These are phyloP conservation scores for Calonectria hawksworthii DNA, from an alignment of 2,329 filamentous ascomycete species.

Conservation along the genomic window DNA sequence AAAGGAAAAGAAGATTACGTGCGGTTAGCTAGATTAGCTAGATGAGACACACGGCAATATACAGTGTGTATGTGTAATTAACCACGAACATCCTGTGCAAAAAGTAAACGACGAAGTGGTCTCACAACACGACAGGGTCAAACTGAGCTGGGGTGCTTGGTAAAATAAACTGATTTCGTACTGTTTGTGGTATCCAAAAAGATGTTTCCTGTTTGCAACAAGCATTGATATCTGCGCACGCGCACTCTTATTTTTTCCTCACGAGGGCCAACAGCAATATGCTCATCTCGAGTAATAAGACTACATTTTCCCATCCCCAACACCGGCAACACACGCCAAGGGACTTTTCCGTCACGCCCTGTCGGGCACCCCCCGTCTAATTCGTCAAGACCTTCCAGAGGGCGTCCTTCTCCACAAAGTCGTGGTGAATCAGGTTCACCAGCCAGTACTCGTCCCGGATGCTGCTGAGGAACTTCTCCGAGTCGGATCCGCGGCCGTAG, in stretches of 20 bases:
- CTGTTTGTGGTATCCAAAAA: constrained; percentile 10
- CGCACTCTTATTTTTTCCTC: neutral
- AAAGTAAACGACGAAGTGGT: neutral
- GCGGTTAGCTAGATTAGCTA: constrained; percentile 8
- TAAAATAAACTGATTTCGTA: neutral
- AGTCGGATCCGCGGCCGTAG: constrained; percentile 81
- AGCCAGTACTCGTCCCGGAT: constrained; percentile 83
- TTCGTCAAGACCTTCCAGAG: constrained; percentile 77
- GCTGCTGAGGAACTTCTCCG: constrained; percentile 77
- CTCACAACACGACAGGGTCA: neutral
- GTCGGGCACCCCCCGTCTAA: constrained; percentile 38
- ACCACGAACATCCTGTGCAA: neutral
- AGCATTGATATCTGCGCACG: neutral
- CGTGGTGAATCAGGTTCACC: constrained; percentile 91
- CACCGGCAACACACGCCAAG: constrained; percentile 38
- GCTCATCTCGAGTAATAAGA: constrained; percentile 11
- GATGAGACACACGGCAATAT: constrained; percentile 9
- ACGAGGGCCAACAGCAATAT: neutral
- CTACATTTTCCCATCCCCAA: constrained; percentile 50
- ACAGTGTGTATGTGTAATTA: constrained; percentile 17
- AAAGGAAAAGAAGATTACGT: neutral
- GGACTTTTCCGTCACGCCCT: neutral
- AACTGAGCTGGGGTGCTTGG: neutral
- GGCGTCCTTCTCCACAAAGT: constrained; percentile 78
- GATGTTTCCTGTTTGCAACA: neutral